These are phyloP conservation scores for Mycogone perniciosa DNA, from an alignment of 2,329 filamentous ascomycete species.

Conservation along the genomic window DNA sequence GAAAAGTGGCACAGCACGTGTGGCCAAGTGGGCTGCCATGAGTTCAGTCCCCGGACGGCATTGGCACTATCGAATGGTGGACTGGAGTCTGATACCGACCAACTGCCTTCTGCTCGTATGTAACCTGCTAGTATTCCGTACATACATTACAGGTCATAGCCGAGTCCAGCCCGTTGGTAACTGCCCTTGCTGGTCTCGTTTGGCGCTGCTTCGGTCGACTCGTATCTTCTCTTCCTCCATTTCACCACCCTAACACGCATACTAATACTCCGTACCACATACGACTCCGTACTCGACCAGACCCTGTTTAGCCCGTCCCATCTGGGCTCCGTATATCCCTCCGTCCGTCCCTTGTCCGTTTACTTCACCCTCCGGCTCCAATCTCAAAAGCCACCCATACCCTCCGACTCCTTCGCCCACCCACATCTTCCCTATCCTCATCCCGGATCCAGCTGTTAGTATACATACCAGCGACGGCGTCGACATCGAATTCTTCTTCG, in stretches of 20 bases:
- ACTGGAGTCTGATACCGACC: constrained; percentile 12
- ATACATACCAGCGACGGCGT: neutral
- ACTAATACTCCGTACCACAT: neutral
- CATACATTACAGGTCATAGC: constrained; percentile 11
- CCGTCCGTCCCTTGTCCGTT: neutral
- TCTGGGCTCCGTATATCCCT: constrained; percentile 1
- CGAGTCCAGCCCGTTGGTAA: constrained; percentile 17
- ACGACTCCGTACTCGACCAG: constrained; percentile 1
- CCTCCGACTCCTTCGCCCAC: constrained; percentile 9
- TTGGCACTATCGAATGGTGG: constrained; percentile 11
- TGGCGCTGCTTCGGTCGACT: constrained; percentile 15
- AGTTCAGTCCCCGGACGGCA: constrained; percentile 11
- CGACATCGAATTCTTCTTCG: neutral
- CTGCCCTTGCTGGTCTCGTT: constrained; percentile 16
- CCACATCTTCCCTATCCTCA: constrained; percentile 11
- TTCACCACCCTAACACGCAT: neutral
- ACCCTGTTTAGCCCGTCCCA: constrained; percentile 11
- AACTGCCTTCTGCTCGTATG: constrained; percentile 1
- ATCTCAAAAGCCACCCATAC: constrained; percentile 21
- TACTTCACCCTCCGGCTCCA: constrained; percentile 7
- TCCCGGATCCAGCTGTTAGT: constrained; percentile 9
- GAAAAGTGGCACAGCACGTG: constrained; percentile 11
- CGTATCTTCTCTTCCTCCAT: constrained; percentile 7
- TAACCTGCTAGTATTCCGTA: constrained; percentile 3
- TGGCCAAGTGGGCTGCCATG: constrained; percentile 12